Evolutionary conservation across 345 rosid genomes (phyloP).

Genomic region (Clarkia xantiana): DNA sequence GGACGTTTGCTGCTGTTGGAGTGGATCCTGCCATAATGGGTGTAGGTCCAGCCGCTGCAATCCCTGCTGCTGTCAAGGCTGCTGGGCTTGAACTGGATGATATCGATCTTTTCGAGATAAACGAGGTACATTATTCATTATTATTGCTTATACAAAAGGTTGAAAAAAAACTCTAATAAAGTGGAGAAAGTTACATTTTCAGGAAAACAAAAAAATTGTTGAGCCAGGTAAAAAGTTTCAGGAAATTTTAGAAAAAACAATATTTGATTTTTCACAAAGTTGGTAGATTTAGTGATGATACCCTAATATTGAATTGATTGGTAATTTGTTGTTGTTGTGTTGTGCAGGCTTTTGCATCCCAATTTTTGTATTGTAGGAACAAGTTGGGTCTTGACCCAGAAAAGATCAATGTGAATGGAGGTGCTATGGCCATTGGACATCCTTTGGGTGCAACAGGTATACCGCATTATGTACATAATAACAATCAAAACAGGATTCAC

Average conservation of each 20-base stretch:
- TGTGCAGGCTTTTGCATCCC: conserved; percentile 88
- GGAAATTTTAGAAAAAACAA: too few species aligned
- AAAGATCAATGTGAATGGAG: conserved; percentile 93
- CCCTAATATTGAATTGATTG: not conserved
- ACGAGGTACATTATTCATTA: conserved; percentile 40
- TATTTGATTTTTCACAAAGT: too few species aligned
- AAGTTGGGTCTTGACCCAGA: conserved; percentile 77
- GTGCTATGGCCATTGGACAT: conserved; percentile 90
- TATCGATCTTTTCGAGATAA: conserved; percentile 93
- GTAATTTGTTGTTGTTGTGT: not conserved
- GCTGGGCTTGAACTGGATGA: conserved; percentile 89
- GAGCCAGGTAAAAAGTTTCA: too few species aligned
- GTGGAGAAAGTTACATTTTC: too few species aligned
- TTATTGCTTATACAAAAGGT: too few species aligned
- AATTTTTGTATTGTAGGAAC: conserved; percentile 77
- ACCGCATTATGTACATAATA: too few species aligned
- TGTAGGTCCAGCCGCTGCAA: conserved; percentile 86
- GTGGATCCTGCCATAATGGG: conserved; percentile 99
- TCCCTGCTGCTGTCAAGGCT: conserved; percentile 89
- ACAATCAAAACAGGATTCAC: too few species aligned
- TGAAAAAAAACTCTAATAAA: too few species aligned
- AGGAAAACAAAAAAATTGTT: too few species aligned
- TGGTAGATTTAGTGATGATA: too few species aligned
- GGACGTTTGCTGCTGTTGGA: conserved; percentile 89
- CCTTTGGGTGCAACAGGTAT: conserved; percentile 93